Evolutionary conservation across 106 monocot species (phyloP), one percentile per base, ranked within the genome.

Genomic region (Allium fistulosum): DNA sequence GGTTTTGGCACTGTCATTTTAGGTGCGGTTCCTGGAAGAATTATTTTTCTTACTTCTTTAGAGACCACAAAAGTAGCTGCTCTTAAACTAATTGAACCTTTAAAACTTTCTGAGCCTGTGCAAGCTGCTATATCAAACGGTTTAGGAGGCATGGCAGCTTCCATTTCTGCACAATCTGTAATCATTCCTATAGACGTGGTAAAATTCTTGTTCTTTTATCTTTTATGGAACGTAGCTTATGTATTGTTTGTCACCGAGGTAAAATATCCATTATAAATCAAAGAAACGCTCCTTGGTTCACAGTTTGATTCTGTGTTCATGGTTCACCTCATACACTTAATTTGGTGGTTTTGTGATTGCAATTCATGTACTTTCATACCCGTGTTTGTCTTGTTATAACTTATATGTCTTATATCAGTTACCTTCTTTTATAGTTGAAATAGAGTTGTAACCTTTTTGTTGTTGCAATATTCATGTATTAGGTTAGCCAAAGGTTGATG

Each of bases 401-500:
- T n/a, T 10, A 49, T 2, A 12, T 15, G 50, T 49, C 13, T 50
- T 10, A 50, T 66, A 7, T 22, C 37, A 37, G 8, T 18, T 65
- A 49, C 49, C 9, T 65, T 49, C 62, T 17, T 65, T 48, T 8
- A 17, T 17, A 10, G 49, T 49, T 8, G 9, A 51, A 26, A 51
- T 37, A 26, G 51, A 51, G 52, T 67, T 52, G 2, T 14, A 65
- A 7, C 4, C 4, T 37, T 37, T 69, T 55, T 69, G 46, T 56
- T 53, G 8, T 69, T 69, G 5, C 46, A 18, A 69, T 46, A 37
- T 50, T 28, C 68, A 66, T 72, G 22, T 76, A 49, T 81, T 71
- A 99, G 97, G 80, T 99, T 72, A 99, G 99, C 73, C 99, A 99
- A 85, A 99, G 82, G 81, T 76, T 99, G 90, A 99, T 99, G 99